Conservation (phyloP, 1,284 basidiomycete species). For the Leucoagaricus sp. region DNA sequence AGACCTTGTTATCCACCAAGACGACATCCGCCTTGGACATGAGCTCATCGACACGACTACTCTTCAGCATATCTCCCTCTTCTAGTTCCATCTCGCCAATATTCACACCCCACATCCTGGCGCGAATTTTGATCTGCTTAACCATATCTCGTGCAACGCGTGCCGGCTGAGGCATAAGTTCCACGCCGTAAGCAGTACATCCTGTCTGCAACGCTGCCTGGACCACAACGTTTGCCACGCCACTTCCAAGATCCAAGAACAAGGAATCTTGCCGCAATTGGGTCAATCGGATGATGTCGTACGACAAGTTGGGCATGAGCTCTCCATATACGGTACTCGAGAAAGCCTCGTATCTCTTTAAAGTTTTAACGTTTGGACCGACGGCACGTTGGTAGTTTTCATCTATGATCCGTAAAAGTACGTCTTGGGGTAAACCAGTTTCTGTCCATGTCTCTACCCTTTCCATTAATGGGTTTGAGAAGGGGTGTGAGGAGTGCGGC, state of each 20-base stretch:
- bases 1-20: constrained; percentile 80
- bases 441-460: constrained; percentile 50
- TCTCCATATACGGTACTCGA: constrained; percentile 78
- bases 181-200: constrained; percentile 72
- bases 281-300: constrained; percentile 62
- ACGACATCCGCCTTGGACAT: constrained; percentile 73
- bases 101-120: constrained; percentile 74
- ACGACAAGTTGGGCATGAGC: constrained; percentile 67
- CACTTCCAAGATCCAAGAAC: constrained; percentile 77
- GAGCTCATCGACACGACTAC: constrained; percentile 57
- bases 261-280: constrained; percentile 60
- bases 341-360: constrained; percentile 73
- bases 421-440: constrained; percentile 53
- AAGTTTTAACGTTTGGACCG: constrained; percentile 63
- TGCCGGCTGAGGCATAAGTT: constrained; percentile 64
- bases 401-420: constrained; percentile 69
- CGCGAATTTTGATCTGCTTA: constrained; percentile 61
- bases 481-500: constrained; percentile 47
- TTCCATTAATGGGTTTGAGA: constrained; percentile 51
- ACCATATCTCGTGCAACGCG: constrained; percentile 63
- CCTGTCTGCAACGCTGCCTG: constrained; percentile 77
- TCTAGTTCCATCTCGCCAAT: constrained; percentile 72
- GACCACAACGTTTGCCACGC: constrained; percentile 77
- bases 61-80: constrained; percentile 72
- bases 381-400: constrained; percentile 81